Evolutionary conservation across 192 early-diverging fungal genomes (phyloP).

Genomic region (Coemansia sp.): DNA sequence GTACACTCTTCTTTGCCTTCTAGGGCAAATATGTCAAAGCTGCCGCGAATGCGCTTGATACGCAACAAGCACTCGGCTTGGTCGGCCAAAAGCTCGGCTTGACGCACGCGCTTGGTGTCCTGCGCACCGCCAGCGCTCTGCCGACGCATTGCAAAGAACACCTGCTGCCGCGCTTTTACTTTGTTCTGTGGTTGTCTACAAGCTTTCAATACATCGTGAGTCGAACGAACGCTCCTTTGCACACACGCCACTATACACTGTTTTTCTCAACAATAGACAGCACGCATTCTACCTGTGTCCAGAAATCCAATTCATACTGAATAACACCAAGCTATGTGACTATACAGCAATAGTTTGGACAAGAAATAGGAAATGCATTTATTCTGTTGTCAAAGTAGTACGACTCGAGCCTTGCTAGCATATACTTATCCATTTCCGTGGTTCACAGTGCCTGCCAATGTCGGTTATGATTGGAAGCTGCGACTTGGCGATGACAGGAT

Average conservation of each 20-base stretch:
- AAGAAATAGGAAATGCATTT: no score
- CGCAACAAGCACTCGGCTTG: not conserved
- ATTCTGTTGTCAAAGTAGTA: no score
- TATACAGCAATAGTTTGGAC: not conserved
- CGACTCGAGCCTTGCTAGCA: not conserved
- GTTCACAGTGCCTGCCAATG: not conserved
- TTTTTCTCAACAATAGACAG: not conserved
- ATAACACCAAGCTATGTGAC: not conserved
- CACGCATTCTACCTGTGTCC: conserved; percentile 5
- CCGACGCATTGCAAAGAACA: conserved; percentile 16
- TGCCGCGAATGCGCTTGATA: conserved; percentile 18
- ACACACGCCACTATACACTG: not conserved
- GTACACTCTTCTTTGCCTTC: conserved; percentile 22
- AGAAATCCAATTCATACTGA: conserved; percentile 9
- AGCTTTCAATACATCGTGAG: not conserved
- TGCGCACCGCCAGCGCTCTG: not conserved
- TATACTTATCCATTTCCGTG: not conserved
- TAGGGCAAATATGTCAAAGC: conserved; percentile 19
- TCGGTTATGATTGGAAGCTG: not conserved
- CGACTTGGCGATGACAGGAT: not conserved
- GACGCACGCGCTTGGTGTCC: not conserved
- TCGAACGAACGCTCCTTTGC: not conserved
- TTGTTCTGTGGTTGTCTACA: not conserved
- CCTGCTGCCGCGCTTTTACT: conserved; percentile 13
- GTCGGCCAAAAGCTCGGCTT: not conserved